A percentile compares a stretch with the other conserved stretches of the same genome.
Conservation (phyloP, 768 basidiomycete genomes). For the Tulasnella sp. region DNA sequence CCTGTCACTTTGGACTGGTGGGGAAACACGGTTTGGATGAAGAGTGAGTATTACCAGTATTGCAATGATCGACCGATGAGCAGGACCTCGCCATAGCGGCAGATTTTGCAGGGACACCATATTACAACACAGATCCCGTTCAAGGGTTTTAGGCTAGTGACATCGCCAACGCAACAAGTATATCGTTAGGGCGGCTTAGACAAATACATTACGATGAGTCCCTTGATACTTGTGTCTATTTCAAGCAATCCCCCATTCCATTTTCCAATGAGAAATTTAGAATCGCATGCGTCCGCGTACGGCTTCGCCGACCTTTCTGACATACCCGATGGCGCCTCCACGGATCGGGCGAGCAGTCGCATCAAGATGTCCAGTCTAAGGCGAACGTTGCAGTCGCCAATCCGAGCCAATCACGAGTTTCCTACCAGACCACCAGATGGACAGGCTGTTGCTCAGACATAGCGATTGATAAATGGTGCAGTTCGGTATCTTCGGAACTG, state of each 20-base stretch:
- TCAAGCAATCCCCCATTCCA: constrained; percentile 18
- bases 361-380: constrained; percentile 27
- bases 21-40: constrained; percentile 36
- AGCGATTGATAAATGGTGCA: constrained; percentile 4
- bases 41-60: constrained; percentile 15
- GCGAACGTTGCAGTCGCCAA: constrained; percentile 20
- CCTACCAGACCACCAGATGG: background rate
- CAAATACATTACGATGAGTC: background rate
- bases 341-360: background rate
- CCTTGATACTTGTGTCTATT: background rate
- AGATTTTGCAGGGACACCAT: constrained; percentile 11
- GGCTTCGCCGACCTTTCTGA: background rate
- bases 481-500: constrained; percentile 18
- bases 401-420: background rate
- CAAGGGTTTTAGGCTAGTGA: background rate
- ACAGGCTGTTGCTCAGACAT: background rate
- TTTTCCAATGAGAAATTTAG: constrained; percentile 26
- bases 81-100: constrained; percentile 14
- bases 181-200: background rate
- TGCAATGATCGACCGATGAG: background rate
- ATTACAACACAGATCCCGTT: background rate
- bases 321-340: constrained; percentile 5
- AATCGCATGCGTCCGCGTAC: constrained; percentile 18
- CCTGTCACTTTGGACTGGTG: constrained; percentile 38
- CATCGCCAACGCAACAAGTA: no score